A percentile compares a stretch with the other conserved stretches of the same genome.
Conservation (phyloP, 768 basidiomycete genomes). For the Scleroderma citrinum region DNA sequence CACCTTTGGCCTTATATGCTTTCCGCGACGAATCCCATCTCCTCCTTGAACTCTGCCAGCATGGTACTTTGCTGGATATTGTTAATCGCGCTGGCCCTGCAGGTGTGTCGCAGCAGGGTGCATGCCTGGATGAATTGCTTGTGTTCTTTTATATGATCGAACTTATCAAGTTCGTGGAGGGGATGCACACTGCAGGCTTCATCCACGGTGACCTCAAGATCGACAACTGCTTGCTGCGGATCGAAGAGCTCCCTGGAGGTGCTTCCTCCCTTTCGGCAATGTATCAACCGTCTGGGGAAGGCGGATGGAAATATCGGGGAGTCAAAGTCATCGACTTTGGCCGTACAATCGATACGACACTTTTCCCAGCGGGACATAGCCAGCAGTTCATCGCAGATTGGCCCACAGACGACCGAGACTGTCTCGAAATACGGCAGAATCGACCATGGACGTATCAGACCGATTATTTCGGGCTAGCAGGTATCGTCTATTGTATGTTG, state of each 20-base stretch:
- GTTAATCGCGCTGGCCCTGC: constrained; percentile 78
- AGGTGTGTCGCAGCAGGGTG: constrained; percentile 75
- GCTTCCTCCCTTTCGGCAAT: constrained; percentile 60
- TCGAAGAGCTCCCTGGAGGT: constrained; percentile 76
- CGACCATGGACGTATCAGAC: constrained; percentile 91
- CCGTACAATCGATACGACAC: constrained; percentile 79
- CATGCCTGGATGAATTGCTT: constrained; percentile 84
- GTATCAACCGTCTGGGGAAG: constrained; percentile 75
- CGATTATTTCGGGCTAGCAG: constrained; percentile 94
- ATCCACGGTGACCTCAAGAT: constrained; percentile 99
- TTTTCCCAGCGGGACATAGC: constrained; percentile 58
- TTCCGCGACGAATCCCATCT: constrained; percentile 89
- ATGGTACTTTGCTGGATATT: constrained; percentile 87
- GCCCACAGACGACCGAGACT: constrained; percentile 86
- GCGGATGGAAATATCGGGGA: constrained; percentile 86
- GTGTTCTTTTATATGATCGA: constrained; percentile 95
- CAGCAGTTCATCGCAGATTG: constrained; percentile 87
- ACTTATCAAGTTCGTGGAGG: constrained; percentile 75
- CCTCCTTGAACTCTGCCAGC: constrained; percentile 79
- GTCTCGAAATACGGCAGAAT: constrained; percentile 81
- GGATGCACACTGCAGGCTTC: constrained; percentile 75
- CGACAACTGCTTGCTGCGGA: constrained; percentile 94
- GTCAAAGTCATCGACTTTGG: constrained; percentile 96
- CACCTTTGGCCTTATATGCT: constrained; percentile 73
- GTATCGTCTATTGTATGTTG: constrained; percentile 92